phyloP scores from a whole-genome alignment of 2,329 filamentous ascomycete genomes.

The Aspergillus niger region DNA sequence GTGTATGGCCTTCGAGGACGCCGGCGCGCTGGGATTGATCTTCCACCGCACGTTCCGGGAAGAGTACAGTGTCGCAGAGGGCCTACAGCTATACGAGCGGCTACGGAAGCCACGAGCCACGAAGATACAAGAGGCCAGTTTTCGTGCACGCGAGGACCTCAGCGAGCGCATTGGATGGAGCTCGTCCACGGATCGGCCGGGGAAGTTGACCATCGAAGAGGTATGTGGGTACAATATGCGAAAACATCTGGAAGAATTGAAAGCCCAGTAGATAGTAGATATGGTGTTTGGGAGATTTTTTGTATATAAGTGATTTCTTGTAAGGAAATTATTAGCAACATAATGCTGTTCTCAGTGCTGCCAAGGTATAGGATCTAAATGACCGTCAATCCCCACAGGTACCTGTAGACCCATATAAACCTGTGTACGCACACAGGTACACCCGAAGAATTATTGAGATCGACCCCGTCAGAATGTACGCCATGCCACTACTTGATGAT shows the following conservation, averaged over 20 bases:
- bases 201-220: slow-evolving; percentile 37
- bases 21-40: slow-evolving; percentile 40
- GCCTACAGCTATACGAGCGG: slow-evolving; percentile 30
- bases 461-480: too few relatives aligned
- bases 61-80: slow-evolving; percentile 22
- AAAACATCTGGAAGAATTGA: slow-evolving; percentile 12
- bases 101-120: slow-evolving; percentile 35
- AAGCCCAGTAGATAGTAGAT: neutral
- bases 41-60: slow-evolving; percentile 31
- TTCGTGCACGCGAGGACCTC: slow-evolving; percentile 28
- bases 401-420: too few relatives aligned
- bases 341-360: too few relatives aligned
- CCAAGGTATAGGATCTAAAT: too few relatives aligned
- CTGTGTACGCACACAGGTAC: too few relatives aligned
- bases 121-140: slow-evolving; percentile 33
- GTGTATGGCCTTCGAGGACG: slow-evolving; percentile 47
- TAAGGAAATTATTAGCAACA: too few relatives aligned
- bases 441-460: too few relatives aligned
- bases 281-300: neutral
- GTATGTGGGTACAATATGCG: slow-evolving; percentile 36
- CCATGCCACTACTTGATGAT: too few relatives aligned
- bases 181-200: slow-evolving; percentile 26
- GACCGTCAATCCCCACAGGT: too few relatives aligned
- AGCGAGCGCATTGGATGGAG: slow-evolving; percentile 36
- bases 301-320: neutral